These are phyloP conservation scores for Paracorniculantispora psalliotae DNA, from an alignment of 2,329 filamentous ascomycete genomes.

Conservation along the genomic window DNA sequence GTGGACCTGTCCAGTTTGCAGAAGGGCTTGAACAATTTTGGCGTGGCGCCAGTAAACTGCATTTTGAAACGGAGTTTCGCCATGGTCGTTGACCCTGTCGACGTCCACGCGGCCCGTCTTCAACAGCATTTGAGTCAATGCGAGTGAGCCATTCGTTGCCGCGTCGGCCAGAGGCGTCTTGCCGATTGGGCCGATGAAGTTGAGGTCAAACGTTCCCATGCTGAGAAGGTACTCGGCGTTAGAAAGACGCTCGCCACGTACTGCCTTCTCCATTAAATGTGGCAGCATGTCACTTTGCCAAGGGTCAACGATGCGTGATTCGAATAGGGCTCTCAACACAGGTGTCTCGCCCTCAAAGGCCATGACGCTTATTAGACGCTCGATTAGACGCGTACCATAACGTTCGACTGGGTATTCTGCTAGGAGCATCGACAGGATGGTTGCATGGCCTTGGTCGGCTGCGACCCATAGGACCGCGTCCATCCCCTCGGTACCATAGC, in stretches of 20 bases:
- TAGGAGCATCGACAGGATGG: background rate
- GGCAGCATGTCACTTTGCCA: background rate
- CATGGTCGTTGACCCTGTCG: background rate
- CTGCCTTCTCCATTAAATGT: background rate
- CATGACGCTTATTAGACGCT: background rate
- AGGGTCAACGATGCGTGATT: background rate
- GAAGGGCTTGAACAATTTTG: background rate
- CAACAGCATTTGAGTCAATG: background rate
- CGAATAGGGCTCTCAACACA: background rate
- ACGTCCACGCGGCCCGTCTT: background rate
- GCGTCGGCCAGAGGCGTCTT: background rate
- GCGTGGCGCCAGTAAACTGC: background rate
- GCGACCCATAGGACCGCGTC: background rate
- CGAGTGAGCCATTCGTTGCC: background rate
- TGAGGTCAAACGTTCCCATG: background rate
- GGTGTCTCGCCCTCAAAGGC: background rate
- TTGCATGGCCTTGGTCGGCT: background rate
- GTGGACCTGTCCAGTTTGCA: background rate
- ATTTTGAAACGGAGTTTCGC: background rate
- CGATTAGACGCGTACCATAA: background rate
- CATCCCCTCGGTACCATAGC: background rate
- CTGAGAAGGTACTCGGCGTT: background rate
- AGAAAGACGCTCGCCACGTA: background rate
- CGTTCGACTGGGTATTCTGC: background rate
- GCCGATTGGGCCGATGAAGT: background rate